A percentile compares a stretch with the other conserved stretches of the same genome.
phyloP scores from a whole-genome alignment of 108 stramenopile species.

The Stephanodiscus triporus region DNA sequence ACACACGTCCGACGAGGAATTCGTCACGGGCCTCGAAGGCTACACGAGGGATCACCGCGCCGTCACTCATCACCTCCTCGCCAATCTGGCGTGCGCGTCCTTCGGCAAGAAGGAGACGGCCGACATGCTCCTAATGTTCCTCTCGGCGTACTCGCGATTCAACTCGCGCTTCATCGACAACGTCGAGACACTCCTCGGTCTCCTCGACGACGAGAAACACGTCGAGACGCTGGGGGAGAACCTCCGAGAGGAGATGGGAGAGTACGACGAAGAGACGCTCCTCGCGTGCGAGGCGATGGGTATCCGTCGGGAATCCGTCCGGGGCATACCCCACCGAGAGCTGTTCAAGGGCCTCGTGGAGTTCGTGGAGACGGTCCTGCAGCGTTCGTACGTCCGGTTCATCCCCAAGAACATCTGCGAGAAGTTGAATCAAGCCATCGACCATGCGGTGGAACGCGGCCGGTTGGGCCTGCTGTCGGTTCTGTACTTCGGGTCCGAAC shows the following conservation, averaged over 20 bases:
- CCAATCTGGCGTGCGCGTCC: conserved; percentile 1
- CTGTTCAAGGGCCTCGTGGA: conserved; percentile 12
- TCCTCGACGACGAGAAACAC: conserved; percentile 10
- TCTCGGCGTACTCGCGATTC: conserved; percentile 13
- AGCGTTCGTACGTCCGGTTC: conserved; percentile 6
- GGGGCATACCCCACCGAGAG: conserved; percentile 8
- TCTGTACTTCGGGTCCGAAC: conserved; percentile 27
- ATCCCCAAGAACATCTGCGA: conserved; percentile 14
- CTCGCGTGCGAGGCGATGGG: conserved; percentile 11
- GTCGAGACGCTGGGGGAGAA: conserved; percentile 18
- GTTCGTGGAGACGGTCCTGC: conserved; percentile 10
- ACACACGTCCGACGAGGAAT: background rate
- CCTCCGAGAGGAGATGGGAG: conserved; percentile 26
- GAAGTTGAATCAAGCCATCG: conserved; percentile 9
- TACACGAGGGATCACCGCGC: conserved; percentile 9
- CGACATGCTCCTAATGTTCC: conserved; percentile 6
- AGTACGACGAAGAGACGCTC: conserved; percentile 23
- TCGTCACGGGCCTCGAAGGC: conserved; percentile 4
- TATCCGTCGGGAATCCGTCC: conserved; percentile 9
- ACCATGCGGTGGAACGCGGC: conserved; percentile 9
- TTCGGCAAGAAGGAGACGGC: conserved; percentile 18
- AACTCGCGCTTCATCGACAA: conserved; percentile 9
- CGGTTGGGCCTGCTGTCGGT: conserved; percentile 10
- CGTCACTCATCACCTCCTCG: conserved; percentile 11
- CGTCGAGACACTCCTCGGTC: conserved; percentile 6